Evolutionary conservation across 2,329 filamentous ascomycete species (phyloP).

Genomic region (Gyromitra esculenta): DNA sequence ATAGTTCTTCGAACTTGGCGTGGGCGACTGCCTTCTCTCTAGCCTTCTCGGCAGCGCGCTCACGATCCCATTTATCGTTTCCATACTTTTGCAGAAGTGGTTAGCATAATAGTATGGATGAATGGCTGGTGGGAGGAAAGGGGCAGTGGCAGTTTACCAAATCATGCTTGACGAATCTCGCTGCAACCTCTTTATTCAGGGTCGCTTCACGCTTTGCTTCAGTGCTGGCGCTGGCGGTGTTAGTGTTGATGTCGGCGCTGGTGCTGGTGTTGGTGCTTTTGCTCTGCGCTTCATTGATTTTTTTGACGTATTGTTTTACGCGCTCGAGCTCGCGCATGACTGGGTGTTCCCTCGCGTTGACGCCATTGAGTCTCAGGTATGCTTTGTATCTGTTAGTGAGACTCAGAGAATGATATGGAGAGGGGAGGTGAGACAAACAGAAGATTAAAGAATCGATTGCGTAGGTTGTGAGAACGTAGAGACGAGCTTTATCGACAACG

Average conservation of each 20-base stretch:
- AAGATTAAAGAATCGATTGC: conserved; percentile 90
- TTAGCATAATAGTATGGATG: background rate
- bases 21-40: conserved; percentile 66
- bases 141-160: conserved; percentile 67
- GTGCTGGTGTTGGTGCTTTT: conserved; percentile 53
- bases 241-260: too few species aligned
- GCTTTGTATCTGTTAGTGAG: conserved; percentile 63
- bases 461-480: conserved; percentile 88
- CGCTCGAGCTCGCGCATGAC: conserved; percentile 86
- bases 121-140: background rate
- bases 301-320: conserved; percentile 89
- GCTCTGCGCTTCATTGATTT: conserved; percentile 81
- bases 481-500: conserved; percentile 92
- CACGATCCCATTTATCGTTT: conserved; percentile 66
- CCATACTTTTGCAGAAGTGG: conserved; percentile 52
- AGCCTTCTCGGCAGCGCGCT: conserved; percentile 64
- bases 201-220: conserved; percentile 57
- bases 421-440: conserved; percentile 66
- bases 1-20: conserved; percentile 60
- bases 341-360: conserved; percentile 82
- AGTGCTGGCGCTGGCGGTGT: conserved; percentile 63
- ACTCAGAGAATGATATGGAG: background rate
- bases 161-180: conserved; percentile 76
- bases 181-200: conserved; percentile 56
- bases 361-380: conserved; percentile 79